phyloP scores from a whole-genome alignment of 2,329 filamentous ascomycete genomes.

The Aaosphaeria arxii region DNA sequence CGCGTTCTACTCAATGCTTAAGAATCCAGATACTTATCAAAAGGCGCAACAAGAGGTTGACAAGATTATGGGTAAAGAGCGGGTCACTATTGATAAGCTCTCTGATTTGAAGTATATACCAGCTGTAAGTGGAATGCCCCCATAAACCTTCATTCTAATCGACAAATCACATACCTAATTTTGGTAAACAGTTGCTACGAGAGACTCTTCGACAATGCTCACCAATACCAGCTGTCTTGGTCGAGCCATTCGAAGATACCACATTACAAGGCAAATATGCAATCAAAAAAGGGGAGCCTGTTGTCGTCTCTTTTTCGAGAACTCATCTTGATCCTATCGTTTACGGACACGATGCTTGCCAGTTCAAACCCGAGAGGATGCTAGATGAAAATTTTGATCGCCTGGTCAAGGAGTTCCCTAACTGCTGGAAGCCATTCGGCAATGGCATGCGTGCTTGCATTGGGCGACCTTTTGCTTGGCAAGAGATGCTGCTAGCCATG shows the following conservation, averaged over 20 bases:
- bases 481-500: constrained; percentile 48
- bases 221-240: constrained; percentile 51
- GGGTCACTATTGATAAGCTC: constrained; percentile 48
- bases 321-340: constrained; percentile 42
- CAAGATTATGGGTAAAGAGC: constrained; percentile 46
- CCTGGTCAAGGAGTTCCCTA: constrained; percentile 37
- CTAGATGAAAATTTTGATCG: constrained; percentile 41
- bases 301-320: constrained; percentile 29
- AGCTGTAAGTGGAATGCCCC: no score
- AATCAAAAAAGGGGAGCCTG: constrained; percentile 29
- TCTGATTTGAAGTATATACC: constrained; percentile 50
- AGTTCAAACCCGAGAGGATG: constrained; percentile 49
- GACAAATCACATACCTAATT: no score
- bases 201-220: constrained; percentile 56
- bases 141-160: no score
- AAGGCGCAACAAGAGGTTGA: constrained; percentile 56
- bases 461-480: constrained; percentile 54
- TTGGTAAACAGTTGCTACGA: constrained; percentile 38
- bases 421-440: constrained; percentile 54
- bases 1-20: constrained; percentile 51
- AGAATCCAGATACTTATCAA: constrained; percentile 49
- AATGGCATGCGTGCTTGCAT: constrained; percentile 54
- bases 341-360: constrained; percentile 44
- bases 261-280: constrained; percentile 37
- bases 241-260: constrained; percentile 31